phyloP scores from a whole-genome alignment of 2,329 filamentous ascomycete species.

The Aspergillus fijiensis region DNA sequence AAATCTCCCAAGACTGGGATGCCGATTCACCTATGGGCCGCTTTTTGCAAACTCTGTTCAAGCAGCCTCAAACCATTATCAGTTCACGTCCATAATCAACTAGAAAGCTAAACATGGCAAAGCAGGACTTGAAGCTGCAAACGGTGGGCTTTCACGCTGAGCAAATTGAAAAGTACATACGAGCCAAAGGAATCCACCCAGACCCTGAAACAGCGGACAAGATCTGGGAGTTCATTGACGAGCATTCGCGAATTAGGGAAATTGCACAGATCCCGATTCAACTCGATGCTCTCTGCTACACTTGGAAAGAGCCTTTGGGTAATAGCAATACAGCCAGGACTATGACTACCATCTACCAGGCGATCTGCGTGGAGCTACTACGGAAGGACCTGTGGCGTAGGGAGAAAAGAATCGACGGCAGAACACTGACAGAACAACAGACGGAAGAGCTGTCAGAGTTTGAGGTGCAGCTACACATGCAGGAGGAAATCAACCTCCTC shows the following conservation, averaged over 20 bases:
- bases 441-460: no score
- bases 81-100: conserved; percentile 40
- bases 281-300: conserved; percentile 47
- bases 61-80: conserved; percentile 40
- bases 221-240: conserved; percentile 36
- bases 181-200: conserved; percentile 4
- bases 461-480: no score
- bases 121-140: conserved; percentile 40
- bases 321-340: conserved; percentile 23
- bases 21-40: conserved; percentile 13
- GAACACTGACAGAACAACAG: conserved; percentile 6
- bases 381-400: conserved; percentile 39
- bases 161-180: conserved; percentile 38
- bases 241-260: conserved; percentile 33
- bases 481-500: no score
- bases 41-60: conserved; percentile 30
- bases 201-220: conserved; percentile 1
- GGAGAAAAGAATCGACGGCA: conserved; percentile 25
- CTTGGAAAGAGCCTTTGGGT: conserved; percentile 29
- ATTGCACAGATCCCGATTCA: conserved; percentile 48
- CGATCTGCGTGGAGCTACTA: conserved; percentile 40
- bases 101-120: conserved; percentile 8
- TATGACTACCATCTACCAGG: conserved; percentile 36
- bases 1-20: conserved; percentile 32
- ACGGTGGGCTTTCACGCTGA: conserved; percentile 41